Percentiles rank a stretch among this genome's conserved stretches.
phyloP scores from a whole-genome alignment of 2,329 filamentous ascomycete genomes.

The Neoarthrinium moseri region DNA sequence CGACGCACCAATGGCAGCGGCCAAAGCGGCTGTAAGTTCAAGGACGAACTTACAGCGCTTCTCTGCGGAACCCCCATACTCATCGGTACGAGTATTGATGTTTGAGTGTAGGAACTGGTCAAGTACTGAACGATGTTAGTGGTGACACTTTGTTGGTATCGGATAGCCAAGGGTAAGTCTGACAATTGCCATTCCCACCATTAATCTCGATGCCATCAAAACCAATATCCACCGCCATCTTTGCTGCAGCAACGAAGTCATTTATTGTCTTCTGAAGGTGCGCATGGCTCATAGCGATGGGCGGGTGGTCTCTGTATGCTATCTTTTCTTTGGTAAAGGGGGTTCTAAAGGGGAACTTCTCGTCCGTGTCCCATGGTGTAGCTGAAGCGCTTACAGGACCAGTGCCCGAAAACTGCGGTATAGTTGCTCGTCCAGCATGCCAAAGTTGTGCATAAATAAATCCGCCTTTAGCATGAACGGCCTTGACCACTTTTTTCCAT shows the following conservation, averaged over 20 bases:
- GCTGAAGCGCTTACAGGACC: constrained; percentile 12
- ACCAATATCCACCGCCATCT: constrained; percentile 32
- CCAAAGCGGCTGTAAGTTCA: constrained; percentile 27
- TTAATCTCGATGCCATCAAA: constrained; percentile 48
- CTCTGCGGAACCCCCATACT: constrained; percentile 28
- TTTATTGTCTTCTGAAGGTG: constrained; percentile 22
- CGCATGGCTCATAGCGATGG: constrained; percentile 34
- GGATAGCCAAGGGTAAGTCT: not conserved
- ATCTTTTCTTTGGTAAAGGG: constrained; percentile 13
- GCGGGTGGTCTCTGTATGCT: constrained; percentile 29
- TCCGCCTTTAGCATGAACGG: constrained; percentile 57
- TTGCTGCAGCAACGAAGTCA: constrained; percentile 22
- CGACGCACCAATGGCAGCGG: constrained; percentile 23
- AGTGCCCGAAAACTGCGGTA: constrained; percentile 16
- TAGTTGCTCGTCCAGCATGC: constrained; percentile 50
- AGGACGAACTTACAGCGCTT: constrained; percentile 29
- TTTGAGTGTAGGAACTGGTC: constrained; percentile 21
- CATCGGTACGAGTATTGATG: constrained; percentile 26
- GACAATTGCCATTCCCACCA: constrained; percentile 20
- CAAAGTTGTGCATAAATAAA: constrained; percentile 61
- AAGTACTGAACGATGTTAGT: not conserved
- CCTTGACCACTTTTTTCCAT: constrained; percentile 58
- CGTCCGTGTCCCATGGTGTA: constrained; percentile 15
- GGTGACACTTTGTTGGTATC: not conserved
- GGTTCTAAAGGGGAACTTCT: constrained; percentile 19